phyloP scores from a whole-genome alignment of 2,329 filamentous ascomycete genomes.

The Leptographium radiaticola region DNA sequence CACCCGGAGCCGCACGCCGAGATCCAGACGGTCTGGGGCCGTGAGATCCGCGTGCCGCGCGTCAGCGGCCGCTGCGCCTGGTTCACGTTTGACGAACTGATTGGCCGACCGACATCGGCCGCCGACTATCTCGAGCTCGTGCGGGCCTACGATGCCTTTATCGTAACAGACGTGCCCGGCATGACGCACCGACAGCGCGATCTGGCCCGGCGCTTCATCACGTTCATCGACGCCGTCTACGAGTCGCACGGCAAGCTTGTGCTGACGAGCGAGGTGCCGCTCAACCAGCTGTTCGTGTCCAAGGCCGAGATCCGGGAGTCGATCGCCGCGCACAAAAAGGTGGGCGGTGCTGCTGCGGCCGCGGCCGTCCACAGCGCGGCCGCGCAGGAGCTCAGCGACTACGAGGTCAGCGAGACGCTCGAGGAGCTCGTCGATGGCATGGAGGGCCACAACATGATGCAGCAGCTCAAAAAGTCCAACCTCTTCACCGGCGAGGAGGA shows the following conservation, averaged over 20 bases:
- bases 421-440: slow-evolving; percentile 77
- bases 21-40: slow-evolving; percentile 79
- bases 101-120: slow-evolving; percentile 76
- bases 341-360: slow-evolving; percentile 15
- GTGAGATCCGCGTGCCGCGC: slow-evolving; percentile 73
- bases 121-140: slow-evolving; percentile 92
- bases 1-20: slow-evolving; percentile 63
- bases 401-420: slow-evolving; percentile 54
- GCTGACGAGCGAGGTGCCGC: slow-evolving; percentile 74
- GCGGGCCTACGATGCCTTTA: slow-evolving; percentile 80
- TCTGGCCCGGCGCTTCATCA: slow-evolving; percentile 86
- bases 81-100: slow-evolving; percentile 89
- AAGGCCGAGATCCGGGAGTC: slow-evolving; percentile 53
- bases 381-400: slow-evolving; percentile 6
- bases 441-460: slow-evolving; percentile 57
- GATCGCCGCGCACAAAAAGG: slow-evolving; percentile 27
- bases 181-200: slow-evolving; percentile 85
- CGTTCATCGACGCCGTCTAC: slow-evolving; percentile 93
- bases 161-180: slow-evolving; percentile 79
- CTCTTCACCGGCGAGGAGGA: slow-evolving; percentile 94
- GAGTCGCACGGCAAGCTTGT: slow-evolving; percentile 89
- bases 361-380: not conserved
- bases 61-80: slow-evolving; percentile 80
- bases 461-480: slow-evolving; percentile 69
- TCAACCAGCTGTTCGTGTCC: slow-evolving; percentile 77